Base-by-base conservation (phyloP, 768 basidiomycete genomes). In the Psilocybe tampanensis region DNA sequence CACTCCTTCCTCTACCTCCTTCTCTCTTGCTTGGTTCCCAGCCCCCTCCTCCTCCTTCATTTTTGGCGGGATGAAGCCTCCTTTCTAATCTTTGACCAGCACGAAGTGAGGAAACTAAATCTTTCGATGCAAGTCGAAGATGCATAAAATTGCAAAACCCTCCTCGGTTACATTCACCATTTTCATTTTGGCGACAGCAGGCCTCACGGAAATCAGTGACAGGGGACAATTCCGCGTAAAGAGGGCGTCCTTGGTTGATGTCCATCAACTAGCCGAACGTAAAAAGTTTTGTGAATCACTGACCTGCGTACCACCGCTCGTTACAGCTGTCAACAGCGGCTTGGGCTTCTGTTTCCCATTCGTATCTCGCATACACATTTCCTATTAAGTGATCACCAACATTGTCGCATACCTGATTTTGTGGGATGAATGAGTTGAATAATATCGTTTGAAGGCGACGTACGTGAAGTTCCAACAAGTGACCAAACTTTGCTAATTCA, bases 101-200 rank as follows among this genome's bases (percentile, higher is more conserved):
- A 17, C 86, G 84, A 52, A 98, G 76, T 8, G 89, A 85, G 43
- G 82, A 84, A 2, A 93, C 90, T 12, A 97, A 82, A 11, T 92
- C 86, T 68, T 89, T 86, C 26, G 94, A 91, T 4, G 95, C 92
- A 19, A 94, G 81, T 13, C 93, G 87, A 32, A 98, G 79, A 76
- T 98, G 95, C 94, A 98, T 97, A 69, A 99, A 99, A 73, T 99
- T 98, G 75, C 96, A 98, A 77, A 97, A 98, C 2, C 95, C 95
- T 26, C 96, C 97, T 42, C 97, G 88, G 66, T 96, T 96, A 73
- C 97, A 99, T 74, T 96, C 93, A 8, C 97, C 97, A 64, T 98
- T 91, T 72, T 99, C 97, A 66, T 99, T 98, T 73, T 99, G 97
- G 45, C 97, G 86, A 72, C 97, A 99, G 70, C 97, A 99, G 0